Base-by-base conservation (phyloP, 2,329 filamentous ascomycete species). In the Aureobasidium melanogenum region DNA sequence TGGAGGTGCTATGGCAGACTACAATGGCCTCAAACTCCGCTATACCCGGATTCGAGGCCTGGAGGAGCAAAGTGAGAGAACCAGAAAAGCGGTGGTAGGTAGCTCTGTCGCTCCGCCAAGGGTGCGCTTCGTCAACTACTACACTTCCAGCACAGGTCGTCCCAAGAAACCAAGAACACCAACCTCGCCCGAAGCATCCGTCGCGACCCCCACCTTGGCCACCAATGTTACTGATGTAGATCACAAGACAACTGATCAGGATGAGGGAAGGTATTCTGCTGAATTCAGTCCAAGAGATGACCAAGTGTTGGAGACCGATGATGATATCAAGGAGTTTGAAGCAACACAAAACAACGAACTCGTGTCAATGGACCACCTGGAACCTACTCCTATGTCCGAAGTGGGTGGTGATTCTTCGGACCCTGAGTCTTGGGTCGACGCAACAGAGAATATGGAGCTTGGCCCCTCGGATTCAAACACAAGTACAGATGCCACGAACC, bases 91-190 rank as follows among this genome's bases (percentile, higher is more conserved):
- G 44, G 70, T 66, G 46, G 72, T 69, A 1, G 52, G 60, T 15
- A 63, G 60, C 15, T 63, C 60, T 17, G 60, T 61, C 14, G 52
- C 62, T 57, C 75, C 76, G 1, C 76, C 78, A 2, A 79, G 87
- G 57, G 83, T 94, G 12, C 82, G 91, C 17, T 96, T 96, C 68
- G 80, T 90, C 62, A 96, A 96, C 70, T 96, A 96, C 71, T 96
- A 93, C 70, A 96, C 91, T 1, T 82, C 88, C n/a, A 91, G 88
- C 66, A 87, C 88, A 10, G 91, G 91, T 3, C 80, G 84, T 62
- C 80, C 81, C 2, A 91, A 78, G 67, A 76, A 74, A 65, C 71
- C 73, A 6, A 75, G 75, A 62, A 70, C 88, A 66, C 73, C 74
- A 15, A 77, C 79, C 65, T 32, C 44, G 24, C 34, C 50, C 2